Evolutionary conservation across 2,329 filamentous ascomycete species (phyloP), one percentile per base, ranked within the genome.

Genomic region (Trichoderma sp.): DNA sequence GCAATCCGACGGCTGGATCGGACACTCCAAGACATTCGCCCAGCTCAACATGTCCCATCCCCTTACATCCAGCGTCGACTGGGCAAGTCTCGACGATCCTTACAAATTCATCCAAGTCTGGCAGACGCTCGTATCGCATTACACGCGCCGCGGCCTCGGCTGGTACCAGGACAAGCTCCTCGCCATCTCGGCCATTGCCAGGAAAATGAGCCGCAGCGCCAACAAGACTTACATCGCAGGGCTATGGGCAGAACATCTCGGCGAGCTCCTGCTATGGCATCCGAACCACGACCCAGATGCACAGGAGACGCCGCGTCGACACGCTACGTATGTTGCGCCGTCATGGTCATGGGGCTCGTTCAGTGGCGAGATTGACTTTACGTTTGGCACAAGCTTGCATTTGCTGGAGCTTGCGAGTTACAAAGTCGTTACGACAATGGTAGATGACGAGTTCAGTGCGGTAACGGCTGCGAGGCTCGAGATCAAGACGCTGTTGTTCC

Each of bases 91-190:
- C 1, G 26, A 3, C 8, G 52, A 66, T 8, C 5, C 37, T 13
- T 43, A 66, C 26, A 46, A n/a, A n/a, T 56, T 66, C 43, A 37
- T 49, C 7, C 13, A 66, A 21, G 63, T 56, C 24, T 66, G 63
- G 63, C 63, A 58, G 37, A 66, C 37, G n/a, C 63, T 66, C 7
- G 63, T 66, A 28, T 46, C 52, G 3, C 51, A 66, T 49, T 66
- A 66, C 8, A 66, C 63, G 5, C 51, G 63, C 37, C 63, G 63
- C n/a, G 63, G 63, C 3, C 8, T 66, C 6, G 63, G 63, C 37
- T 66, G 63, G 63, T 66, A 66, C 28, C 63, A 66, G 28, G 63
- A 66, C 37, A 66, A 58, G 6, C 28, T 66, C 10, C 52, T 66
- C 1, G 63, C 63, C 51, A 56, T 66, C 8, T 66, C 63, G 3